These are phyloP conservation scores for Penicillium daleae DNA, from an alignment of 495 filamentous ascomycete species.

Conservation along the genomic window DNA sequence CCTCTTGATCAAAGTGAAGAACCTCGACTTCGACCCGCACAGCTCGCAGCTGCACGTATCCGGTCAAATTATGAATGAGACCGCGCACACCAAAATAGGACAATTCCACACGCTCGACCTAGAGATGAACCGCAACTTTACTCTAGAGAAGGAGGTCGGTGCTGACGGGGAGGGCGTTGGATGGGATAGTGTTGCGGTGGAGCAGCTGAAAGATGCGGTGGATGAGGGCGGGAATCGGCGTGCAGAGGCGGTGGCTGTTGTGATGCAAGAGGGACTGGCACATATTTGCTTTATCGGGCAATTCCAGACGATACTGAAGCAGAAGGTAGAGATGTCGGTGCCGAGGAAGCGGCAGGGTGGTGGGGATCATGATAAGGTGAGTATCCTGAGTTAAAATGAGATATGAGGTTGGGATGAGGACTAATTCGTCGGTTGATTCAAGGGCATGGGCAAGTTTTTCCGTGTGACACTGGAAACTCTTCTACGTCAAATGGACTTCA, in stretches of 20 bases:
- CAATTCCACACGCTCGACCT: conserved; percentile 90
- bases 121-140: conserved; percentile 86
- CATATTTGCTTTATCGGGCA: conserved; percentile 95
- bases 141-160: conserved; percentile 65
- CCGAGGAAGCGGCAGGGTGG: conserved; percentile 73
- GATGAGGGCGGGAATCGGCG: conserved; percentile 68
- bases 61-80: conserved; percentile 81
- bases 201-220: conserved; percentile 76
- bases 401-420: neutral
- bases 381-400: conserved; percentile 12
- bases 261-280: conserved; percentile 93
- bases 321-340: conserved; percentile 80
- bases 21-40: conserved; percentile 87
- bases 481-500: conserved; percentile 76
- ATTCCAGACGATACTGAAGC: conserved; percentile 83
- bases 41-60: conserved; percentile 82
- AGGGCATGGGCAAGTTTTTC: conserved; percentile 81
- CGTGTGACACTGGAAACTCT: conserved; percentile 76
- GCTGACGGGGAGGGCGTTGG: conserved; percentile 58
- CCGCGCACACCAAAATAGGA: conserved; percentile 79
- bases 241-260: conserved; percentile 81
- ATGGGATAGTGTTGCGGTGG: conserved; percentile 89
- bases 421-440: neutral
- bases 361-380: conserved; percentile 67
- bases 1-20: conserved; percentile 80